These are phyloP conservation scores for Fistulifera pelliculosa DNA, from an alignment of 108 stramenopile genomes.

Conservation along the genomic window DNA sequence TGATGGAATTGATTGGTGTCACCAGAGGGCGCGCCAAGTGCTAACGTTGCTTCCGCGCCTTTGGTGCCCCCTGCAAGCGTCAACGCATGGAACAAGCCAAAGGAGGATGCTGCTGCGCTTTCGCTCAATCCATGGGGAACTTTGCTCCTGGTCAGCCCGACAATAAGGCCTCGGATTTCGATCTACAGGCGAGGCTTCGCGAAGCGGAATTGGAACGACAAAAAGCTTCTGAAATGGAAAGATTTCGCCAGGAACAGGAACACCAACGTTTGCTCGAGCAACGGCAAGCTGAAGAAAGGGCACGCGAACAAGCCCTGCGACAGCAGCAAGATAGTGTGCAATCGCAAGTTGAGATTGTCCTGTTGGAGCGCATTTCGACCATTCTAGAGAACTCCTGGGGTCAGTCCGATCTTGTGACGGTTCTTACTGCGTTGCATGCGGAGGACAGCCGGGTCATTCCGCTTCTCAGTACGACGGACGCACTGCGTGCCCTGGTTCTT, in stretches of 20 bases:
- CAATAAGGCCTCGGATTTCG: slow-evolving; percentile 23
- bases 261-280: slow-evolving; percentile 34
- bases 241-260: slow-evolving; percentile 61
- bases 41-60: slow-evolving; percentile 8
- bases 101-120: slow-evolving; percentile 23
- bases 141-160: slow-evolving; percentile 17
- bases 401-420: slow-evolving; percentile 66
- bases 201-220: slow-evolving; percentile 20
- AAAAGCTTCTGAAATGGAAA: slow-evolving; percentile 41
- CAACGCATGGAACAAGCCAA: slow-evolving; percentile 7
- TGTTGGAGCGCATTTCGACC: slow-evolving; percentile 74
- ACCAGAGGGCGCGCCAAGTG: slow-evolving; percentile 16
- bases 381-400: slow-evolving; percentile 86
- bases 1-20: slow-evolving; percentile 89
- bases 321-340: slow-evolving; percentile 49
- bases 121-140: slow-evolving; percentile 72
- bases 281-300: slow-evolving; percentile 43
- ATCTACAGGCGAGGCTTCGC: slow-evolving; percentile 29
- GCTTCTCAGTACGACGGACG: slow-evolving; percentile 56
- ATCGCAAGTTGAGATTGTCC: slow-evolving; percentile 76
- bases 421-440: slow-evolving; percentile 67
- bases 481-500: slow-evolving; percentile 58
- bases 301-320: slow-evolving; percentile 26
- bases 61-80: neutral
- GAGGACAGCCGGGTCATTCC: slow-evolving; percentile 80